These are phyloP conservation scores for Rhizopogon rudus DNA, from an alignment of 768 basidiomycete genomes.

Conservation along the genomic window DNA sequence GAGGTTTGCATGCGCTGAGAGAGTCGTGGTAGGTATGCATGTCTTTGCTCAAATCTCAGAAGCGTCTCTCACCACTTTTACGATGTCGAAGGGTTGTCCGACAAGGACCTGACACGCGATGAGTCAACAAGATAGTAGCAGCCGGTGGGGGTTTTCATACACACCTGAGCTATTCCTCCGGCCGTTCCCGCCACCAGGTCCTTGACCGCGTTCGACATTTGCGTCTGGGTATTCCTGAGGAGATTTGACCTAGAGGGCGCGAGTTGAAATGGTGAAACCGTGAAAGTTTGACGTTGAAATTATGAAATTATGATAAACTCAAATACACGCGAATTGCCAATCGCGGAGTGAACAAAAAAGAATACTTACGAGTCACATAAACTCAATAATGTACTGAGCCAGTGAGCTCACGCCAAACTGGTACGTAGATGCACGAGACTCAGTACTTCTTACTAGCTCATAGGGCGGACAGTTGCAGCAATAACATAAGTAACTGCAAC, in stretches of 20 bases:
- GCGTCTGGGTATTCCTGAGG: conserved; percentile 8
- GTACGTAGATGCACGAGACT: not conserved
- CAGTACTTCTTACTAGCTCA: not conserved
- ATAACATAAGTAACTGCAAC: not conserved
- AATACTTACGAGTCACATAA: too few species aligned
- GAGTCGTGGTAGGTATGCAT: conserved; percentile 10
- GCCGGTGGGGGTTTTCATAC: conserved; percentile 1
- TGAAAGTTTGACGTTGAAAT: not conserved
- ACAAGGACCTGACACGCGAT: conserved; percentile 61
- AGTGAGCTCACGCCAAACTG: not conserved
- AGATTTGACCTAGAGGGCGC: not conserved
- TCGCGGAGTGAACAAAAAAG: conserved; percentile 12
- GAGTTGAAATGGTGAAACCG: not conserved
- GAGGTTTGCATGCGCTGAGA: conserved; percentile 90
- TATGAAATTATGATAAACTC: not conserved
- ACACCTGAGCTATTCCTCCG: conserved; percentile 86
- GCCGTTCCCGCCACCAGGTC: conserved; percentile 87
- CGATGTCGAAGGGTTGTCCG: conserved; percentile 94
- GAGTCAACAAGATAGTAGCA: not conserved
- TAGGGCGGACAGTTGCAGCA: not conserved
- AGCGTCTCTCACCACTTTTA: conserved; percentile 77
- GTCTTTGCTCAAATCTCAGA: not conserved
- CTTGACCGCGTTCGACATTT: conserved; percentile 61
- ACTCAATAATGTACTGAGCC: too few species aligned
- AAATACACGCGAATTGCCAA: conserved; percentile 2